Conservation (phyloP, 176 grass and related monocot species). For the Hyparrhenia diplandra region DNA sequence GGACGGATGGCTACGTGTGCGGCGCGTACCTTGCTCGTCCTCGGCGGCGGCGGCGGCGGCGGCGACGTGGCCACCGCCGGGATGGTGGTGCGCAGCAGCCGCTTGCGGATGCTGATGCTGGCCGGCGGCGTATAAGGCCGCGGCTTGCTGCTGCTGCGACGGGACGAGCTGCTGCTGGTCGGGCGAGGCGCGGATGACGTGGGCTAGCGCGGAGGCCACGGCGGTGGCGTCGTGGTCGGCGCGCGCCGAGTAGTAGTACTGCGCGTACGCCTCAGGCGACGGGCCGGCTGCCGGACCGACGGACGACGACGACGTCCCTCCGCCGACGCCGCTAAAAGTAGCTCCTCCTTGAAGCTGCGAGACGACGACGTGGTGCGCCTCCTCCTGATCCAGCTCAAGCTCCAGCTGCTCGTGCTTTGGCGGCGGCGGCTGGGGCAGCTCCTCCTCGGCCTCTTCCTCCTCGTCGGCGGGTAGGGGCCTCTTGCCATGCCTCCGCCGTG, state of each 20-base stretch:
- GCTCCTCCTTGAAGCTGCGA: background rate
- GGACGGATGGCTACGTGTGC: background rate
- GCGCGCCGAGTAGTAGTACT: conserved; percentile 64
- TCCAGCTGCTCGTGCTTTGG: conserved; percentile 35
- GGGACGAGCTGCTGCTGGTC: background rate
- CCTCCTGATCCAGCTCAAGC: conserved; percentile 34
- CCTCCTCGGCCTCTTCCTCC: conserved; percentile 34
- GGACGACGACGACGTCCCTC: background rate
- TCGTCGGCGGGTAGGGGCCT: conserved; percentile 68
- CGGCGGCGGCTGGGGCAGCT: background rate
- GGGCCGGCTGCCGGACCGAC: background rate
- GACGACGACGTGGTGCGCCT: background rate
- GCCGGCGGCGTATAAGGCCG: background rate
- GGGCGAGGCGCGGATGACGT: conserved; percentile 67
- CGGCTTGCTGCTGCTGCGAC: background rate
- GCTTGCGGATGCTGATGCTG: background rate
- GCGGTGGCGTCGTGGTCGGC: conserved; percentile 68
- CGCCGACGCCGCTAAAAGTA: background rate
- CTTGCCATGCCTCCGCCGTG: conserved; percentile 80
- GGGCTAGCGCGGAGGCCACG: conserved; percentile 86
- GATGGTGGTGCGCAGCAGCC: background rate
- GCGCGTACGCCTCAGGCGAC: conserved; percentile 41
- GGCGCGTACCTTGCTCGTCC: conserved; percentile 46
- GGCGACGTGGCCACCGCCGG: background rate
- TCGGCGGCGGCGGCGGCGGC: too few relatives aligned